Evolutionary conservation across 768 basidiomycete species (phyloP).

Genomic region (Phlebiopsis flavidoalba): DNA sequence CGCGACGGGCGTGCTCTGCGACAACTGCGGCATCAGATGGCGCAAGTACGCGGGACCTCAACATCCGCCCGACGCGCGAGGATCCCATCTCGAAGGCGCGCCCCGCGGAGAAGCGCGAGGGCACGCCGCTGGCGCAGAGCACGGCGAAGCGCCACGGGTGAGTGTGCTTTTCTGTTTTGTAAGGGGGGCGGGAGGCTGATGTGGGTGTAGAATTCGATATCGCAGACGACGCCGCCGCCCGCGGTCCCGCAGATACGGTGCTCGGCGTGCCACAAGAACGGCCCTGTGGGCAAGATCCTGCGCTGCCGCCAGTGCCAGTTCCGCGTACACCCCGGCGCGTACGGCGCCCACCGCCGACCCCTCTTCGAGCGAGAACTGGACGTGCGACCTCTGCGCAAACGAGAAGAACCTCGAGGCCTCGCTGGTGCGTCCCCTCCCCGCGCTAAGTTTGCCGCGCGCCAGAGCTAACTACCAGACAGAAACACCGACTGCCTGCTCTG

Average conservation of each 20-base stretch:
- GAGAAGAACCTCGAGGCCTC: slow-evolving; percentile 77
- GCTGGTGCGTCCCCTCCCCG: slow-evolving; percentile 44
- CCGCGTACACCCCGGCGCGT: slow-evolving; percentile 75
- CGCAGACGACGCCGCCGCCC: slow-evolving; percentile 61
- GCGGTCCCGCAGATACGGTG: slow-evolving; percentile 65
- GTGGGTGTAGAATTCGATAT: slow-evolving; percentile 29
- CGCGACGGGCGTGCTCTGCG: slow-evolving; percentile 74
- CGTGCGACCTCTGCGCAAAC: slow-evolving; percentile 85
- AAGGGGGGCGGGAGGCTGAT: neutral
- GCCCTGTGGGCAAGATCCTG: slow-evolving; percentile 71
- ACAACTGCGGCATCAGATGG: slow-evolving; percentile 83
- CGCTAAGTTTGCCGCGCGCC: neutral
- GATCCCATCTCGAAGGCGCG: slow-evolving; percentile 38
- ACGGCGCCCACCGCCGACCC: slow-evolving; percentile 68
- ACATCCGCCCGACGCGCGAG: slow-evolving; percentile 67
- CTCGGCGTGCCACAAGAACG: slow-evolving; percentile 67
- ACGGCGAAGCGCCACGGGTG: slow-evolving; percentile 63
- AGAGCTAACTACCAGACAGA: slow-evolving; percentile 37
- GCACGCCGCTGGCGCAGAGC: slow-evolving; percentile 48
- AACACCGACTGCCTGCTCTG: slow-evolving; percentile 83
- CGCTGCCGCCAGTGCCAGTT: slow-evolving; percentile 80
- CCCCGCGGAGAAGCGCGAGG: slow-evolving; percentile 51
- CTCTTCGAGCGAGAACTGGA: slow-evolving; percentile 65
- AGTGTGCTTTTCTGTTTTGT: slow-evolving; percentile 12
- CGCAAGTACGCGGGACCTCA: slow-evolving; percentile 91